Percentiles rank a stretch among this genome's conserved stretches.
Evolutionary conservation across 768 basidiomycete genomes (phyloP).

Genomic region (Pisolithus tinctorius): DNA sequence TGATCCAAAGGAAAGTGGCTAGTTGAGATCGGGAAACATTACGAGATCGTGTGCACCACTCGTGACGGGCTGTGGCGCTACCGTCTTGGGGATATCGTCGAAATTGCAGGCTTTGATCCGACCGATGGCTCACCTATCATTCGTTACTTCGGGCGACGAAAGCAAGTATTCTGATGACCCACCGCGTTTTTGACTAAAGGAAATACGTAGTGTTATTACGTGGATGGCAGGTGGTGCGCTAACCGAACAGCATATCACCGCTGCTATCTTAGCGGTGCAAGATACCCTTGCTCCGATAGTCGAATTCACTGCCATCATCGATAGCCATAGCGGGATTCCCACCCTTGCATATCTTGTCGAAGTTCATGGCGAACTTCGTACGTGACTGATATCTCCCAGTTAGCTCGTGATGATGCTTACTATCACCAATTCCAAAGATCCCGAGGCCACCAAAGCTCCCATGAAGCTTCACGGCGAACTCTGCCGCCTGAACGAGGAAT

Average conservation of each 20-base stretch:
- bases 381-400: background rate
- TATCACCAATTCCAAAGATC: background rate
- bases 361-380: background rate
- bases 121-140: slow-evolving; percentile 13
- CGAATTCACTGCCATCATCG: slow-evolving; percentile 14
- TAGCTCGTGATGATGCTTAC: background rate
- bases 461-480: too few species aligned
- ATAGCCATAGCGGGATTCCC: slow-evolving; percentile 5
- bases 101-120: slow-evolving; percentile 11
- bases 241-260: too few species aligned
- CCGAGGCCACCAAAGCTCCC: background rate
- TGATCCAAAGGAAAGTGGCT: slow-evolving; percentile 2
- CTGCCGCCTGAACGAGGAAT: too few species aligned
- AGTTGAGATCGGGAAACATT: background rate
- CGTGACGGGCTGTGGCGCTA: too few species aligned
- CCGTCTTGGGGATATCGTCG: background rate
- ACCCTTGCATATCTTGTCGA: slow-evolving; percentile 3
- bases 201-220: background rate
- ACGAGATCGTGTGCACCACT: too few species aligned
- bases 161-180: too few species aligned
- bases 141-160: slow-evolving; percentile 8
- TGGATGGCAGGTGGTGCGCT: too few species aligned
- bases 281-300: slow-evolving; percentile 2
- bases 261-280: background rate
- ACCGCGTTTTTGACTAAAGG: too few species aligned